Evolutionary conservation across 1,284 basidiomycete genomes (phyloP), one percentile per base, ranked within the genome.

Genomic region (Meripilus lineatus): DNA sequence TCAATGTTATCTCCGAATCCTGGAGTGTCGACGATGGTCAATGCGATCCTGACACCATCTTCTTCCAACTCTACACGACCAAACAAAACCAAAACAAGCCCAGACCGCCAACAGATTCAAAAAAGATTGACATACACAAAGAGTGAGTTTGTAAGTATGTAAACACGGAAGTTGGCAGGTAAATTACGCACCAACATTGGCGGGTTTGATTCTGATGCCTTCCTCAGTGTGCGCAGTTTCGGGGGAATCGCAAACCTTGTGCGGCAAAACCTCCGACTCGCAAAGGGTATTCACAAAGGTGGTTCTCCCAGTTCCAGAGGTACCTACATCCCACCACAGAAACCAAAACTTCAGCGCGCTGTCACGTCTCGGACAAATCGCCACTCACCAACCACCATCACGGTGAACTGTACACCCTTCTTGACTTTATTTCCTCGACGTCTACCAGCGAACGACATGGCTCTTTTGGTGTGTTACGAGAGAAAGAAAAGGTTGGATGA

Each of bases 1-100:
- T 99, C 93, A 61, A 99, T 95, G 65, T 95, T 95, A 70, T 98
- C 94, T 40, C 95, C 96, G 58, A 99, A 99, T 38, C 96, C 96
- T 45, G 96, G 96, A 1, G 96, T 99, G 67, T 99, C 96, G 32
- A 99, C 94, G 53, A 99, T 93, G 40, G 96, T 99, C 54, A 99
- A 75, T 22, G 94, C 93, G 62, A 99, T 97, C 55, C 95, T 89
- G 53, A 98, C 90, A 34, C 96, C 96, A 56, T 99, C 96, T 66
- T 99, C 95, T 58, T 99, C 96, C 48, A 99, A 83, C 68, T 99
- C 95, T 93, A 59, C 23, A 34, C 5, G 17, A 14, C 15, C 18
- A 13, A 14, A 40, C 22, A 25, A 39, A 39, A 21, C 40, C 14
- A 5, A 7, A 15, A 33, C 48, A 46, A 40, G 22, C 25, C 35